These are phyloP conservation scores for Xylariaceae sp. DNA, from an alignment of 2,329 filamentous ascomycete genomes.

Conservation along the genomic window DNA sequence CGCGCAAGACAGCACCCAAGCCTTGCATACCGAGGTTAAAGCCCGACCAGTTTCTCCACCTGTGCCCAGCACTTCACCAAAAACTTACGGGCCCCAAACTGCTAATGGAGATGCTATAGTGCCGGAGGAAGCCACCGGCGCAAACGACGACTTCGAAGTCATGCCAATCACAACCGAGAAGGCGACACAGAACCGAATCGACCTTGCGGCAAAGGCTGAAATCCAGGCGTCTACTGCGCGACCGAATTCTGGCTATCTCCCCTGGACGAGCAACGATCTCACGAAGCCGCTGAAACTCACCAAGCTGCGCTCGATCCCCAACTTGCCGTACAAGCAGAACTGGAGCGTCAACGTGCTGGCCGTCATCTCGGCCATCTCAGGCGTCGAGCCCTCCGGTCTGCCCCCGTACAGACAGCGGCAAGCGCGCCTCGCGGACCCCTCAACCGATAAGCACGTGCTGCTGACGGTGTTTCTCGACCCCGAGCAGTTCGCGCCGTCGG, in stretches of 20 bases:
- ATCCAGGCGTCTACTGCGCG: slow-evolving; percentile 11
- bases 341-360: slow-evolving; percentile 60
- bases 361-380: slow-evolving; percentile 51
- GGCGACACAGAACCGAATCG: slow-evolving; percentile 22
- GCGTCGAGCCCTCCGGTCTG: slow-evolving; percentile 51
- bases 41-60: not conserved
- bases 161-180: slow-evolving; percentile 35
- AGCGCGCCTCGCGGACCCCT: slow-evolving; percentile 54
- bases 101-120: slow-evolving; percentile 8
- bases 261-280: slow-evolving; percentile 46
- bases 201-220: slow-evolving; percentile 12
- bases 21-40: not conserved
- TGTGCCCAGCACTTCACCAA: not conserved
- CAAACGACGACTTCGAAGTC: slow-evolving; percentile 45
- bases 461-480: slow-evolving; percentile 59
- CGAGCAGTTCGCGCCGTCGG: slow-evolving; percentile 47
- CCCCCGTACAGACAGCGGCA: slow-evolving; percentile 55
- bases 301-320: slow-evolving; percentile 50
- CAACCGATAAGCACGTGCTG: slow-evolving; percentile 54
- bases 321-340: slow-evolving; percentile 59
- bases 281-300: slow-evolving; percentile 55
- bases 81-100: not conserved
- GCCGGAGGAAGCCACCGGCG: slow-evolving; percentile 24
- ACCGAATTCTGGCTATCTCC: slow-evolving; percentile 18
- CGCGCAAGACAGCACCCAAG: not conserved